Conservation (phyloP, 208 protist genomes). For the Leishmania amazonensis region DNA sequence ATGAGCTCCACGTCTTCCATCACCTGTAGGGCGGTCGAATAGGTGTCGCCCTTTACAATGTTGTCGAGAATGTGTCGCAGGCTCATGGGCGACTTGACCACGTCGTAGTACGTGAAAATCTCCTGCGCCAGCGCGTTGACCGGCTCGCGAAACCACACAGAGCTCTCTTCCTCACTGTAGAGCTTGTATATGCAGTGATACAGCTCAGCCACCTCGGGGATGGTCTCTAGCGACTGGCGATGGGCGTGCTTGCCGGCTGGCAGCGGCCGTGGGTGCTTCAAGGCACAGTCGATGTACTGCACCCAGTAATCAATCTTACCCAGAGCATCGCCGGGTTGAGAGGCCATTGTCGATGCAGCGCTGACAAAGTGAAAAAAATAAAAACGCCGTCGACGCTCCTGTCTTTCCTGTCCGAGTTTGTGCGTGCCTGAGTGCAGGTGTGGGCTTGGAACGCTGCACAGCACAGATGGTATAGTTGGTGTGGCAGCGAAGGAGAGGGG, state of each 20-base stretch:
- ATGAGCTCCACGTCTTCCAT: constrained; percentile 71
- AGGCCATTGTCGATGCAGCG: constrained; percentile 24
- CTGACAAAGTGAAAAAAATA: background rate
- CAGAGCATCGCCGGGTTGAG: constrained; percentile 33
- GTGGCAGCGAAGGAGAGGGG: background rate
- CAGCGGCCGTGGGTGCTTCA: constrained; percentile 61
- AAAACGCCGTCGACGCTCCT: background rate
- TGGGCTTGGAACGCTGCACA: background rate
- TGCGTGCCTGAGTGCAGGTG: background rate
- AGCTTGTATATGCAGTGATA: constrained; percentile 83
- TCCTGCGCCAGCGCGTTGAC: constrained; percentile 72
- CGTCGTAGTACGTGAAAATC: constrained; percentile 75
- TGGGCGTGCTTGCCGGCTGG: constrained; percentile 69
- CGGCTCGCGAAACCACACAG: constrained; percentile 73
- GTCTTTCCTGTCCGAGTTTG: background rate
- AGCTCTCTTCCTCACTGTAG: constrained; percentile 71
- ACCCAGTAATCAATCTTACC: constrained; percentile 72
- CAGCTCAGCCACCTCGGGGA: constrained; percentile 61
- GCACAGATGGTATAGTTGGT: background rate
- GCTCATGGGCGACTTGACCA: constrained; percentile 65
- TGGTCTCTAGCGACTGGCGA: constrained; percentile 37
- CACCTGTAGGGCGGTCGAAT: constrained; percentile 58
- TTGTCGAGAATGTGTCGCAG: constrained; percentile 66
- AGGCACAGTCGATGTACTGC: constrained; percentile 67
- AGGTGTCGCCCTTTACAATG: constrained; percentile 52